Conservation (phyloP, 23 red algal species). For the Gracilaria gracilis region DNA sequence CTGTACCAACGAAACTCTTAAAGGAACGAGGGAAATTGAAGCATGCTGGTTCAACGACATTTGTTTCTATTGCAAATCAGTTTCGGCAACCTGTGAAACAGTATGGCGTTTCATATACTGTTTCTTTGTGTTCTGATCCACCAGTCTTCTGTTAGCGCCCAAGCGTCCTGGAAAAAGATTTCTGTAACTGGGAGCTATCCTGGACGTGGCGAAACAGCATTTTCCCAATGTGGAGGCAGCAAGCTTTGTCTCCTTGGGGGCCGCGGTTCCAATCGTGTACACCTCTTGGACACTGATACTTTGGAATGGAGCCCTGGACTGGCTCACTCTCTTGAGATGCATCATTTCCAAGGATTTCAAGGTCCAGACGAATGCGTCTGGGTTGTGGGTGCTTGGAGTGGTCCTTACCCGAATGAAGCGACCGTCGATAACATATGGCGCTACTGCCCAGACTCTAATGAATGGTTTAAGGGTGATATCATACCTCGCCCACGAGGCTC, state of each 20-base stretch:
- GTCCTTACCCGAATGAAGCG: conserved; percentile 62
- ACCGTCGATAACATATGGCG: conserved; percentile 55
- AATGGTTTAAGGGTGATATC: conserved; percentile 49
- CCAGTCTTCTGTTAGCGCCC: neutral
- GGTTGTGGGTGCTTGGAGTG: conserved; percentile 76
- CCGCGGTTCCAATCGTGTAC: conserved; percentile 36
- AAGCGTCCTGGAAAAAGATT: conserved; percentile 65
- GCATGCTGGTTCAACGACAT: neutral
- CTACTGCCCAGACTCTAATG: conserved; percentile 61
- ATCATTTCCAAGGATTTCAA: conserved; percentile 77
- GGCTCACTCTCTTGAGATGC: conserved; percentile 47
- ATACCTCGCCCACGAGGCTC: conserved; percentile 63
- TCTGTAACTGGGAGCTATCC: conserved; percentile 15
- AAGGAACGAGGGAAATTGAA: neutral
- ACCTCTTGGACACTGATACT: conserved; percentile 53
- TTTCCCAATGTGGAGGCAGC: conserved; percentile 51
- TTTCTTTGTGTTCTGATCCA: conserved; percentile 5
- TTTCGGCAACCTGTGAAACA: neutral
- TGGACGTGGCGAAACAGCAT: conserved; percentile 37
- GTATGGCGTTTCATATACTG: neutral
- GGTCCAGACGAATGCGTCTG: conserved; percentile 74
- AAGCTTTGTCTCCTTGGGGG: conserved; percentile 80
- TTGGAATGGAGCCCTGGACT: conserved; percentile 44
- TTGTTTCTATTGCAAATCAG: neutral
- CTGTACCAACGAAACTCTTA: neutral